These are phyloP conservation scores for Hymenoscyphus occultus DNA, from an alignment of 2,329 filamentous ascomycete genomes.

Conservation along the genomic window DNA sequence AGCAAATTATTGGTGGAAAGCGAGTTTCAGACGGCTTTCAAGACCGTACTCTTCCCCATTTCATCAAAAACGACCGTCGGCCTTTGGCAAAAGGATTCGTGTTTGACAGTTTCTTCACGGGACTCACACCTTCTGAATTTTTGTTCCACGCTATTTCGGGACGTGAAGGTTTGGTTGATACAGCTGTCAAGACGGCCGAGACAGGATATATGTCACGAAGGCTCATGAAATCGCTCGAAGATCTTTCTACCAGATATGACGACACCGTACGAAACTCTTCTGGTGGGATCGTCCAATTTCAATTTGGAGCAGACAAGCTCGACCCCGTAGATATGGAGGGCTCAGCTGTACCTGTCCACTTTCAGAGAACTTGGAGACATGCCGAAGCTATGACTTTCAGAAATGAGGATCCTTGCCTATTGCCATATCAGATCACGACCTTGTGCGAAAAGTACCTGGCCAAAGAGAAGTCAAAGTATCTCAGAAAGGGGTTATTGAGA, in stretches of 20 bases:
- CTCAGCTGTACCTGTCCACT: slow-evolving; percentile 85
- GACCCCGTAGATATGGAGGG: slow-evolving; percentile 99
- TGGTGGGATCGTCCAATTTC: slow-evolving; percentile 89
- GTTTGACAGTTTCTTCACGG: slow-evolving; percentile 94
- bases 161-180: slow-evolving; percentile 97
- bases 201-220: slow-evolving; percentile 99
- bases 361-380: slow-evolving; percentile 87
- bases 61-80: slow-evolving; percentile 86
- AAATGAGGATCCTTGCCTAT: slow-evolving; percentile 69
- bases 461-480: slow-evolving; percentile 63
- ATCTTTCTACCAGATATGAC: slow-evolving; percentile 90
- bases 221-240: slow-evolving; percentile 96
- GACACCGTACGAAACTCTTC: slow-evolving; percentile 90
- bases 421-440: slow-evolving; percentile 68
- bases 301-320: slow-evolving; percentile 92
- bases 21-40: slow-evolving; percentile 96
- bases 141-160: slow-evolving; percentile 98
- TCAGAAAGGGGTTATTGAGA: slow-evolving; percentile 55
- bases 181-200: slow-evolving; percentile 96
- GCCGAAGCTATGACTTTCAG: slow-evolving; percentile 72
- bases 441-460: slow-evolving; percentile 68
- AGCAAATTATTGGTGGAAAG: slow-evolving; percentile 93
- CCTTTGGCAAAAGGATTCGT: slow-evolving; percentile 98
- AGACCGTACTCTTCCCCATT: slow-evolving; percentile 90
- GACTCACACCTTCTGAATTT: slow-evolving; percentile 86